phyloP scores from a whole-genome alignment of 257 asterid genomes.

The Lithospermum erythrorhizon region DNA sequence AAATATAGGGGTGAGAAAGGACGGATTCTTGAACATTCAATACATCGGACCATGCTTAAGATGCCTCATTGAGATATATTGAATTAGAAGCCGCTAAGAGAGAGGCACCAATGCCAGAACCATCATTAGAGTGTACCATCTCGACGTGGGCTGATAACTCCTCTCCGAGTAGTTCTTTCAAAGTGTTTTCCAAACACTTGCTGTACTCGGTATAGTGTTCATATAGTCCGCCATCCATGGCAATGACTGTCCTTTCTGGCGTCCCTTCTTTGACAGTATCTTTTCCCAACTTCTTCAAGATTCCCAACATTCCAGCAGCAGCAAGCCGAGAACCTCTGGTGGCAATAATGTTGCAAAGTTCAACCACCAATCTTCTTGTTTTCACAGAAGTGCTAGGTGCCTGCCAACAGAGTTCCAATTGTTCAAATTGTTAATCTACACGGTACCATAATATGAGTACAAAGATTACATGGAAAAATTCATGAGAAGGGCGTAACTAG shows the following conservation, averaged over 20 bases:
- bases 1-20: neutral
- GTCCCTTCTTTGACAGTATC: slow-evolving; percentile 31
- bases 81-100: slow-evolving; percentile 82
- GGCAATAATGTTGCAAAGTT: slow-evolving; percentile 54
- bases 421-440: neutral
- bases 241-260: slow-evolving; percentile 44
- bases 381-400: slow-evolving; percentile 50
- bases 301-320: slow-evolving; percentile 63
- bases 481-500: neutral
- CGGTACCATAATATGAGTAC: neutral
- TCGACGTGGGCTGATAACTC: slow-evolving; percentile 25
- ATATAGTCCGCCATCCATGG: slow-evolving; percentile 77
- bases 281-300: slow-evolving; percentile 70
- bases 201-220: slow-evolving; percentile 66
- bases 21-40: neutral
- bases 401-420: slow-evolving; percentile 21
- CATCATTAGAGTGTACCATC: slow-evolving; percentile 65
- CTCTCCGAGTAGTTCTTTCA: slow-evolving; percentile 49
- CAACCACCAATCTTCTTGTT: slow-evolving; percentile 38
- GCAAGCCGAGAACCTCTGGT: slow-evolving; percentile 84
- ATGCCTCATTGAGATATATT: slow-evolving; percentile 21
- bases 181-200: slow-evolving; percentile 39
- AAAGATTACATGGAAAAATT: neutral
- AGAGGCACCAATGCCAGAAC: slow-evolving; percentile 89
- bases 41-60: slow-evolving; percentile 12